These are phyloP conservation scores for Scedosporium apiospermum DNA, from an alignment of 2,329 filamentous ascomycete species.

Conservation along the genomic window DNA sequence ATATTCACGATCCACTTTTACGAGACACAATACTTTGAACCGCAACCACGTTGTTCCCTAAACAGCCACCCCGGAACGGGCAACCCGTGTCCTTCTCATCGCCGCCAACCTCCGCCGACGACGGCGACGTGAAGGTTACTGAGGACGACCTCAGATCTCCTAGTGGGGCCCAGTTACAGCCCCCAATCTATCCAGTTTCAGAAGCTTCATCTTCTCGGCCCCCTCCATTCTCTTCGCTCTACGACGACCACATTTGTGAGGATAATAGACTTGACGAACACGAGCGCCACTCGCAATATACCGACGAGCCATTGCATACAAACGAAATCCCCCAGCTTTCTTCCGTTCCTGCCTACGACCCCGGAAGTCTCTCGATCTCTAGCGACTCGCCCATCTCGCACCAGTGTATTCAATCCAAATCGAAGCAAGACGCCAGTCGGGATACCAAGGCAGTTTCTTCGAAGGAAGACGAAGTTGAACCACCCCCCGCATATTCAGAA, in stretches of 20 bases:
- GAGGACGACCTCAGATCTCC: constrained; percentile 12
- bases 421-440: background rate
- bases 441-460: constrained; percentile 31
- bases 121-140: constrained; percentile 13
- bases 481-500: constrained; percentile 92
- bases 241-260: constrained; percentile 8
- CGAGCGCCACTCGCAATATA: constrained; percentile 9
- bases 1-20: background rate
- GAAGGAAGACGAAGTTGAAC: constrained; percentile 73
- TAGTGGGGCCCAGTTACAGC: constrained; percentile 37
- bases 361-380: constrained; percentile 28
- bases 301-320: background rate
- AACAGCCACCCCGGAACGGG: constrained; percentile 33
- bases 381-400: constrained; percentile 46
- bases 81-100: constrained; percentile 19
- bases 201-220: constrained; percentile 44
- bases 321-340: constrained; percentile 25
- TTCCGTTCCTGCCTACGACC: constrained; percentile 45
- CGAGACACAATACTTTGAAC: constrained; percentile 8
- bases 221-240: constrained; percentile 47
- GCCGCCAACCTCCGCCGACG: constrained; percentile 10
- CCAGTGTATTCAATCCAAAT: background rate
- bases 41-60: constrained; percentile 39
- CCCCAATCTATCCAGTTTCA: constrained; percentile 49
- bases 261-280: constrained; percentile 9